These are phyloP conservation scores for Solanum peruvianum DNA, from an alignment of 257 asterid genomes.

Conservation along the genomic window DNA sequence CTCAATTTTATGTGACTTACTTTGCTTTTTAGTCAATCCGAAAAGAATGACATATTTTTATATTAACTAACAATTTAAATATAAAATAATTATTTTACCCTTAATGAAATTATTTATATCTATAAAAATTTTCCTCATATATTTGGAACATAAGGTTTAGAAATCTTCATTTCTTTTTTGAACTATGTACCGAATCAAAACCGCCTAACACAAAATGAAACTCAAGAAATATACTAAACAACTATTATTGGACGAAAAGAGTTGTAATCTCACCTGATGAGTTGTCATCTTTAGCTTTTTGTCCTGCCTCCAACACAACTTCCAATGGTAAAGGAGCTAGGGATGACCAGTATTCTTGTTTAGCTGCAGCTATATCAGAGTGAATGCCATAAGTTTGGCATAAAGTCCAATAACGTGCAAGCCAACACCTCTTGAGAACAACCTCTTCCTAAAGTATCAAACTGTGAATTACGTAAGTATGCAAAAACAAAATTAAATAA, in stretches of 20 bases:
- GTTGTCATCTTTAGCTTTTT: conserved; percentile 47
- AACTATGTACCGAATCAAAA: too few species aligned
- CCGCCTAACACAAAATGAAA: too few species aligned
- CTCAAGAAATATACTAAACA: not conserved
- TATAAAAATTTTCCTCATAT: too few species aligned
- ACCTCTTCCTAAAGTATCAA: conserved; percentile 72
- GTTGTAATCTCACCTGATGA: conserved; percentile 21
- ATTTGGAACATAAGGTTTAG: too few species aligned
- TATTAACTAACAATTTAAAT: too few species aligned
- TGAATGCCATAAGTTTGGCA: conserved; percentile 69
- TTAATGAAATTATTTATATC: too few species aligned
- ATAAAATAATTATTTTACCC: too few species aligned
- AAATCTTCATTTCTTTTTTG: too few species aligned
- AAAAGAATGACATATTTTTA: too few species aligned
- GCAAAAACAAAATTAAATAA: not conserved
- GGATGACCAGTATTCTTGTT: conserved; percentile 73
- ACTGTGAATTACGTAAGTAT: conserved; percentile 33
- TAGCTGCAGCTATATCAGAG: conserved; percentile 63
- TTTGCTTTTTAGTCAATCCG: too few species aligned
- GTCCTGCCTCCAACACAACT: conserved; percentile 71
- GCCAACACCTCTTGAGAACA: conserved; percentile 91
- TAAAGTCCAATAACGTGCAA: conserved; percentile 79
- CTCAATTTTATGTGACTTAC: too few species aligned
- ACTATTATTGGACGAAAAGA: not conserved
- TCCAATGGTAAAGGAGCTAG: conserved; percentile 57